Percentiles rank a stretch among this genome's conserved stretches.
Evolutionary conservation across 2,329 filamentous ascomycete species (phyloP).

Genomic region (Hortaea werneckii): DNA sequence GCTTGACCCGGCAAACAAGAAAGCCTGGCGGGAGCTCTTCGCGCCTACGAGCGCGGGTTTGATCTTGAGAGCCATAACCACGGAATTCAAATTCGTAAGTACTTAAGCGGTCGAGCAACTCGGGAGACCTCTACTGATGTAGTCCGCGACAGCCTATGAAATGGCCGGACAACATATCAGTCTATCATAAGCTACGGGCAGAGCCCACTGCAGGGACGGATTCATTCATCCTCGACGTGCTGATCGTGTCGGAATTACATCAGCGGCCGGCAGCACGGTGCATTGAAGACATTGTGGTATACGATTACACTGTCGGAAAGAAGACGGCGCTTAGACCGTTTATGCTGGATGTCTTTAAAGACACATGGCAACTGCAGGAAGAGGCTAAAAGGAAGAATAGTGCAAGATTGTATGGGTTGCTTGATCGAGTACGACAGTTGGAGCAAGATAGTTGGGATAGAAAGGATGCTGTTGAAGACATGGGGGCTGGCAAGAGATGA

Average conservation of each 20-base stretch:
- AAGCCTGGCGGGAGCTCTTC: constrained; percentile 60
- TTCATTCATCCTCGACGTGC: constrained; percentile 50
- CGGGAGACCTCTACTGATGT: not conserved
- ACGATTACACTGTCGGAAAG: constrained; percentile 55
- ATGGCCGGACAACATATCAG: constrained; percentile 71
- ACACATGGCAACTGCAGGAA: constrained; percentile 53
- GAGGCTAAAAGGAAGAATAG: constrained; percentile 45
- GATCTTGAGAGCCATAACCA: constrained; percentile 69
- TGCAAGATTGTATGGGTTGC: constrained; percentile 45
- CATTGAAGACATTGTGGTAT: constrained; percentile 68
- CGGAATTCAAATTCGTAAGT: constrained; percentile 80
- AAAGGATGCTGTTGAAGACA: constrained; percentile 53
- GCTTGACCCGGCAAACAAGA: constrained; percentile 50
- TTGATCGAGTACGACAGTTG: constrained; percentile 48
- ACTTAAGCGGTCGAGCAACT: not conserved
- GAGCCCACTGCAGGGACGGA: constrained; percentile 41
- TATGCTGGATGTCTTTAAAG: constrained; percentile 50
- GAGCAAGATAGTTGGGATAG: constrained; percentile 69
- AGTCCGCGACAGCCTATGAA: constrained; percentile 58
- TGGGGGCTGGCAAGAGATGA: constrained; percentile 3
- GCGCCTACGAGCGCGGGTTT: constrained; percentile 57
- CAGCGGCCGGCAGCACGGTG: constrained; percentile 63
- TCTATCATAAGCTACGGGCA: constrained; percentile 64
- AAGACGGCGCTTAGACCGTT: constrained; percentile 51
- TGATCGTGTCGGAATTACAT: constrained; percentile 66